Evolutionary conservation across 1,284 basidiomycete species (phyloP).

Genomic region (Coniferiporia weirii): DNA sequence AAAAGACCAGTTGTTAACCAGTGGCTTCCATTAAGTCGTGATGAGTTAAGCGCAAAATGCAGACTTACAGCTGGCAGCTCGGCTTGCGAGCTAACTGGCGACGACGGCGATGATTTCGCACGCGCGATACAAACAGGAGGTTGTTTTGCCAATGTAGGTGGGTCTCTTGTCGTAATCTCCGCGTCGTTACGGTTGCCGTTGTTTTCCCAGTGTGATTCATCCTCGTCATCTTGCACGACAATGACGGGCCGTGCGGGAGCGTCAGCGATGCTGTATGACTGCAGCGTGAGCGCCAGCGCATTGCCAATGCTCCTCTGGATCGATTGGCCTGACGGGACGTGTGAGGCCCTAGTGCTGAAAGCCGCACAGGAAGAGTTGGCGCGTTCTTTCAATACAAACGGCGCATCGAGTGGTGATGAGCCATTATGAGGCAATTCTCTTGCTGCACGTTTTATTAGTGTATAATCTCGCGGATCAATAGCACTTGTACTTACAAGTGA

Average conservation of each 20-base stretch:
- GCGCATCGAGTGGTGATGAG: not conserved
- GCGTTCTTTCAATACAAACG: not conserved
- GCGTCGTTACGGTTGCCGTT: not conserved
- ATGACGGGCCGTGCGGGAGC: not conserved
- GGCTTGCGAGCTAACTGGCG: constrained; percentile 18
- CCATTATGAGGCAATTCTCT: not conserved
- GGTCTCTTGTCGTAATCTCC: not conserved
- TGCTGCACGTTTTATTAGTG: not conserved
- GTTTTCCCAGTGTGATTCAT: not conserved
- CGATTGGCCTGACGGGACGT: not conserved
- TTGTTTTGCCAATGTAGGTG: not conserved
- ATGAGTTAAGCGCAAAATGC: not conserved
- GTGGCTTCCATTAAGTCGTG: not conserved
- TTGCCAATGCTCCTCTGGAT: not conserved
- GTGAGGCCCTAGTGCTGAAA: not conserved
- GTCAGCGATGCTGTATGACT: constrained; percentile 4
- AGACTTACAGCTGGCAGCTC: constrained; percentile 7
- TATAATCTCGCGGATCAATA: not conserved
- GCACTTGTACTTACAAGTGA: not conserved
- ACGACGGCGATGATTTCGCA: constrained; percentile 15
- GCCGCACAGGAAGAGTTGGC: not conserved
- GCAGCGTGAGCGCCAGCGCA: constrained; percentile 6
- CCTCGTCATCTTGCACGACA: not conserved
- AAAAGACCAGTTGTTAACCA: not conserved
- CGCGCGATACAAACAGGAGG: not conserved